These are phyloP conservation scores for Solanum piurae DNA, from an alignment of 257 asterid species.

Conservation along the genomic window DNA sequence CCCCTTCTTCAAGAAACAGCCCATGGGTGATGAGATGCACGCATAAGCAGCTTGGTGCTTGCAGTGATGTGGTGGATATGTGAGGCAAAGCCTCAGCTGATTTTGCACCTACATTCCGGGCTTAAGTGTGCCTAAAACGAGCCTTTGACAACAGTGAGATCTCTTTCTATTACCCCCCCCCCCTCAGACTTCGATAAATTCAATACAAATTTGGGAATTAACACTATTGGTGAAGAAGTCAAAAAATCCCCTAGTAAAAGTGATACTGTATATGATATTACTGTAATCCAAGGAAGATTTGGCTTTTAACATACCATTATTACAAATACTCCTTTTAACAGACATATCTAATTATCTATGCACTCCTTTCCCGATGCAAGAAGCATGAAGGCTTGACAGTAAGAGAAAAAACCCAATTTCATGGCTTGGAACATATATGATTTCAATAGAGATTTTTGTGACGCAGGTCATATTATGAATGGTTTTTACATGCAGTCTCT, in stretches of 20 bases:
- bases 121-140: not conserved
- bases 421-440: not conserved
- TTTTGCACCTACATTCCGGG: not conserved
- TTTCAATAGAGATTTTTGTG: not conserved
- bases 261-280: not conserved
- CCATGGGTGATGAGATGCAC: not conserved
- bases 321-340: not conserved
- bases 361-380: not conserved
- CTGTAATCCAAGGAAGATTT: not conserved
- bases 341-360: not conserved
- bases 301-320: not conserved
- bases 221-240: not conserved
- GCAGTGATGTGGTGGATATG: not conserved
- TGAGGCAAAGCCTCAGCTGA: not conserved
- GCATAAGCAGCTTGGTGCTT: not conserved
- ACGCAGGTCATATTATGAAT: not conserved
- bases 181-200: not conserved
- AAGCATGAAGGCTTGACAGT: not conserved
- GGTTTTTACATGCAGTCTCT: not conserved
- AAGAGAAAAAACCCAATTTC: not conserved
- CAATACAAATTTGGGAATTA: not conserved
- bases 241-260: not conserved
- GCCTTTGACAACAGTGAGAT: not conserved
- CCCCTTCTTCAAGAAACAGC: not conserved
- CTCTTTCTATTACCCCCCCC: not conserved